phyloP scores from a whole-genome alignment of 2,329 filamentous ascomycete species.

The Microsporum audouinii region DNA sequence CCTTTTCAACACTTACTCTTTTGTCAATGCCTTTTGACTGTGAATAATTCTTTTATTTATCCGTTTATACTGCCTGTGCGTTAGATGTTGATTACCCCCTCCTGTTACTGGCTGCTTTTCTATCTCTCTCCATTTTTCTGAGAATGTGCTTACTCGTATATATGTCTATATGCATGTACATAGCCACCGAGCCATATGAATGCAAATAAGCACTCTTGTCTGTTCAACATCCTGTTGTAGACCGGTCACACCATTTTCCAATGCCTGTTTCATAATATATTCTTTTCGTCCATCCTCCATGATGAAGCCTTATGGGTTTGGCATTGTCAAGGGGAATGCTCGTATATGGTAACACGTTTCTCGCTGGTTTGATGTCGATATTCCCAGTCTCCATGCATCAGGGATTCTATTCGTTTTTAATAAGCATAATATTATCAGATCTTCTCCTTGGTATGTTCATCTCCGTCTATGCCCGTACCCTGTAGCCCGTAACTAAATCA shows the following conservation, averaged over 20 bases:
- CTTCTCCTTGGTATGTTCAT: not conserved
- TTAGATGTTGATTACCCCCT: not conserved
- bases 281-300: not conserved
- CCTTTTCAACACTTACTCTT: not conserved
- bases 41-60: not conserved
- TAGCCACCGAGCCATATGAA: not conserved
- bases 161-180: not conserved
- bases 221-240: not conserved
- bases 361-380: not conserved
- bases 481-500: not conserved
- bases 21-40: not conserved
- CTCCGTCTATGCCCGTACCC: not conserved
- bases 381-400: not conserved
- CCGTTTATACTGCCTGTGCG: not conserved
- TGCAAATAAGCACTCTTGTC: not conserved
- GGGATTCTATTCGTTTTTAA: not conserved
- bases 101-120: not conserved
- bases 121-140: not conserved
- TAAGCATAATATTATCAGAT: not conserved
- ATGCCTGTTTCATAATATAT: not conserved
- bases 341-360: not conserved
- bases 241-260: not conserved
- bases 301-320: not conserved
- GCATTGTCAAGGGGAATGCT: not conserved
- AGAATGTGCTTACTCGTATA: not conserved